These are phyloP conservation scores for Apiospora phragmitis DNA, from an alignment of 2,329 filamentous ascomycete species.

Conservation along the genomic window DNA sequence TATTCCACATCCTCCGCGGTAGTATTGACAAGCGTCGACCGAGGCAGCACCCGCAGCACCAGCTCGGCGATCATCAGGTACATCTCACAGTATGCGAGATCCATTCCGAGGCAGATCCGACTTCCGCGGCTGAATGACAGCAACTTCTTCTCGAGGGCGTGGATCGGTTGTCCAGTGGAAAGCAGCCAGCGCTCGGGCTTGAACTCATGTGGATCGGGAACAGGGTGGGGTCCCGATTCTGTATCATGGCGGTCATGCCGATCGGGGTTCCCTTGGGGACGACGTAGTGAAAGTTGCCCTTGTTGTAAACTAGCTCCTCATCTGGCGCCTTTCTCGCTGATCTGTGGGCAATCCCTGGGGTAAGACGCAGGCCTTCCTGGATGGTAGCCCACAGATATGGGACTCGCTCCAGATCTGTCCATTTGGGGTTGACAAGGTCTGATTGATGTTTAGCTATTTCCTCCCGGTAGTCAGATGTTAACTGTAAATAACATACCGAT, in stretches of 20 bases:
- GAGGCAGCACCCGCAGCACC: conserved; percentile 23
- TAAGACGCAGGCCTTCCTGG: conserved; percentile 12
- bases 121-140: conserved; percentile 1
- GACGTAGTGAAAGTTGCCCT: neutral
- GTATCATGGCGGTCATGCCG: conserved; percentile 34
- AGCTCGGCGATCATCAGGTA: conserved; percentile 23
- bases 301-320: conserved; percentile 12
- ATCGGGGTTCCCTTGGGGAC: conserved; percentile 26
- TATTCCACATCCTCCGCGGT: conserved; percentile 22
- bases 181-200: conserved; percentile 17
- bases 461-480: neutral
- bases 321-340: conserved; percentile 9
- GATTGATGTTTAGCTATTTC: neutral
- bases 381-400: conserved; percentile 14
- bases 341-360: conserved; percentile 12
- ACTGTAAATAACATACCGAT: neutral
- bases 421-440: neutral
- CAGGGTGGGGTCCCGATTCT: conserved; percentile 29
- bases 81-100: conserved; percentile 11
- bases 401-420: neutral
- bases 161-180: neutral
- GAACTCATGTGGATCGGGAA: conserved; percentile 24
- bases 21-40: conserved; percentile 21
- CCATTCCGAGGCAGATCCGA: conserved; percentile 6
- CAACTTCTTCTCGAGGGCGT: conserved; percentile 11